phyloP scores from a whole-genome alignment of 495 filamentous ascomycete genomes.

The Neurospora sp. region DNA sequence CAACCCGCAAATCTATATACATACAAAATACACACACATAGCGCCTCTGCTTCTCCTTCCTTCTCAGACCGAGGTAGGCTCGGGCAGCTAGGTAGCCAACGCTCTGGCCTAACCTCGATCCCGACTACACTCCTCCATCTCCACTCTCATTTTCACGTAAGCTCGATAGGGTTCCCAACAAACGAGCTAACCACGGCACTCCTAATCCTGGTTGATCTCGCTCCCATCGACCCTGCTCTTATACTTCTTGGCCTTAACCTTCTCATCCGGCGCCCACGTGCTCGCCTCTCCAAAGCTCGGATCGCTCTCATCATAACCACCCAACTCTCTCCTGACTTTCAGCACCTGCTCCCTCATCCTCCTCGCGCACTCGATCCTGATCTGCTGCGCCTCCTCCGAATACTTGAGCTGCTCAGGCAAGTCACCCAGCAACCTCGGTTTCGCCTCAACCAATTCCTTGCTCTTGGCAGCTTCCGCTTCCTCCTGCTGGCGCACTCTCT shows the following conservation, averaged over 20 bases:
- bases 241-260: constrained; percentile 27
- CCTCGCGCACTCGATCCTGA: constrained; percentile 74
- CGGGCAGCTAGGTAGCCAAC: not conserved
- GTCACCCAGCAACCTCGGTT: not conserved
- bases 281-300: constrained; percentile 34
- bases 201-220: constrained; percentile 30
- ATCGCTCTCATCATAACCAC: constrained; percentile 65
- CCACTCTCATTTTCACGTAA: not conserved
- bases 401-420: constrained; percentile 41
- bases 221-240: constrained; percentile 39
- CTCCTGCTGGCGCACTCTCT: not conserved
- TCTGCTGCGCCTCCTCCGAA: constrained; percentile 59
- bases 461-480: not conserved
- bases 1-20: not conserved
- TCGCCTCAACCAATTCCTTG: not conserved
- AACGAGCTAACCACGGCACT: not conserved
- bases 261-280: constrained; percentile 32
- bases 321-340: constrained; percentile 58
- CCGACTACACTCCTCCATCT: not conserved
- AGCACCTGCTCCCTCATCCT: constrained; percentile 70
- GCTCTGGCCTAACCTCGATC: not conserved
- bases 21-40: not conserved
- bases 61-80: not conserved
- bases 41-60: not conserved
- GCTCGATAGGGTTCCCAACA: too few relatives aligned